phyloP scores from a whole-genome alignment of 169 alveolate genomes.

The Babesia caballi region DNA sequence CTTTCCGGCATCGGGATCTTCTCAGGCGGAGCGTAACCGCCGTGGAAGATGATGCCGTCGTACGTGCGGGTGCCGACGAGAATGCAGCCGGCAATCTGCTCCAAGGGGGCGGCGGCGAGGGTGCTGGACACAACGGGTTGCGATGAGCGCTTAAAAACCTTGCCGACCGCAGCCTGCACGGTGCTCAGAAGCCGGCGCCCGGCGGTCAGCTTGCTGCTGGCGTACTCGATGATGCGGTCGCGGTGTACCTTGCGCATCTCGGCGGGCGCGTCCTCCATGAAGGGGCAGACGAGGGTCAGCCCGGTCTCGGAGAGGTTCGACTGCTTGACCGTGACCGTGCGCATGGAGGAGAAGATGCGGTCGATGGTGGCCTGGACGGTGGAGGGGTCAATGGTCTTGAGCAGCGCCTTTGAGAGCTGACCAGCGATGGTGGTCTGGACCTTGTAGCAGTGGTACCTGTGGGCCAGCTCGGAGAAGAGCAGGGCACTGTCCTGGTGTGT shows the following conservation, averaged over 20 bases:
- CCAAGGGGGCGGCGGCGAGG: not conserved
- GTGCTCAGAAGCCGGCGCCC: not conserved
- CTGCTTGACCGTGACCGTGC: conserved; percentile 43
- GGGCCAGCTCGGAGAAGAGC: conserved; percentile 62
- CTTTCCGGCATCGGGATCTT: conserved; percentile 37
- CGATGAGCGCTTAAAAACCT: not conserved
- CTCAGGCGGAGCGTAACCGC: conserved; percentile 63
- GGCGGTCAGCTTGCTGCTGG: not conserved
- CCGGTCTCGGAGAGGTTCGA: conserved; percentile 13
- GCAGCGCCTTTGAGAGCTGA: conserved; percentile 16
- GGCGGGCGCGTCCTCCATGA: conserved; percentile 63
- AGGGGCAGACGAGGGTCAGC: conserved; percentile 50
- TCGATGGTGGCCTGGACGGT: conserved; percentile 3
- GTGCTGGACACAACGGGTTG: not conserved
- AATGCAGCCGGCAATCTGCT: conserved; percentile 43
- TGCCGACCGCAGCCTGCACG: not conserved
- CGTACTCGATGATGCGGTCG: conserved; percentile 30
- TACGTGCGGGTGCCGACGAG: conserved; percentile 54
- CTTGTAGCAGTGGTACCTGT: conserved; percentile 58
- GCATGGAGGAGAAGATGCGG: conserved; percentile 3
- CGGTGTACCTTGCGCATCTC: conserved; percentile 29
- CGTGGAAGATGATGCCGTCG: conserved; percentile 48
- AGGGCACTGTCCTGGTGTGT: conserved; percentile 7
- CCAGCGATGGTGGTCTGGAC: conserved; percentile 30
- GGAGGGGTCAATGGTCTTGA: not conserved